Conservation (phyloP, 2,329 filamentous ascomycete genomes). For the Fusarium circinatum region DNA sequence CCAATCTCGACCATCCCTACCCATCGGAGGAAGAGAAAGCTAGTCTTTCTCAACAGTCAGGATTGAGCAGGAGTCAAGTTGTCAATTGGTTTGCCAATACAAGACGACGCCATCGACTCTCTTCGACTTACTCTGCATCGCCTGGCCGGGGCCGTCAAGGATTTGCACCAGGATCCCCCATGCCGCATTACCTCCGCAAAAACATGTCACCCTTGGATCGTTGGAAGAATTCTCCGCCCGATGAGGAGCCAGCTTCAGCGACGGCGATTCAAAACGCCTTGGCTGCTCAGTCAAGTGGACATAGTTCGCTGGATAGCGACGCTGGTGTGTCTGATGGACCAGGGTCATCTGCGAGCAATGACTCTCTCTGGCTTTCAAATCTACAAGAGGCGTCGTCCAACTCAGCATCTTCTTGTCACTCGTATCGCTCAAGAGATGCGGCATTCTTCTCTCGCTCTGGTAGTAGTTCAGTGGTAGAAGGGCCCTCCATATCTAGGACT, state of each 20-base stretch:
- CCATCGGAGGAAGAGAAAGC: conserved; percentile 59
- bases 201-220: conserved; percentile 59
- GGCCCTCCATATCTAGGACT: conserved; percentile 17
- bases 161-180: conserved; percentile 55
- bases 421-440: conserved; percentile 27
- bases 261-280: conserved; percentile 52
- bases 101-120: conserved; percentile 57
- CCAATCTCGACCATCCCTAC: conserved; percentile 59
- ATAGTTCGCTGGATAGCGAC: conserved; percentile 31
- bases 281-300: conserved; percentile 21
- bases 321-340: conserved; percentile 42
- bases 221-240: conserved; percentile 54
- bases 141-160: conserved; percentile 41
- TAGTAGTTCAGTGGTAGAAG: conserved; percentile 36
- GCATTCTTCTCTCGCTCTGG: conserved; percentile 35
- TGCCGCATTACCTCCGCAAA: conserved; percentile 49
- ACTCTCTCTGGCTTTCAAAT: conserved; percentile 41
- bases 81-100: conserved; percentile 64
- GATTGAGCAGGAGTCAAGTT: conserved; percentile 57
- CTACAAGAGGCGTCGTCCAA: conserved; percentile 40
- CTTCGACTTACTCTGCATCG: conserved; percentile 37
- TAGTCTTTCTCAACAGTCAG: conserved; percentile 53
- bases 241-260: conserved; percentile 55
- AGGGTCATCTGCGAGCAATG: conserved; percentile 46
- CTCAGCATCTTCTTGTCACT: conserved; percentile 45